Evolutionary conservation across 129 eudicot genomes (phyloP).

Genomic region (Lactuca saligna): DNA sequence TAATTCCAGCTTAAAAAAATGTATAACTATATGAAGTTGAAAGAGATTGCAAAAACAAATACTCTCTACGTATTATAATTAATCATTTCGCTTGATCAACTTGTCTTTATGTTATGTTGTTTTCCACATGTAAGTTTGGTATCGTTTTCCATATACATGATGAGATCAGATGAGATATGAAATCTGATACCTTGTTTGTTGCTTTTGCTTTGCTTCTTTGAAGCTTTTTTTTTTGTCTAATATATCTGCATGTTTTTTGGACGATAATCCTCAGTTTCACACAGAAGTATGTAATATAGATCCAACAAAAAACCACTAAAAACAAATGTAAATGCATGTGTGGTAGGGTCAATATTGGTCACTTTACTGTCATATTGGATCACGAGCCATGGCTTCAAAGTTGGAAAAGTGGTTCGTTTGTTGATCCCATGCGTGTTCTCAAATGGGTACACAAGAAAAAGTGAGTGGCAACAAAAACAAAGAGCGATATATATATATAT

Average conservation of each 20-base stretch:
- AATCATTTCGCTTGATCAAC: not conserved
- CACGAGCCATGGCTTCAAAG: conserved; percentile 30
- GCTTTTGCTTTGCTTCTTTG: conserved; percentile 27
- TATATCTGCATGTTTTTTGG: conserved; percentile 13
- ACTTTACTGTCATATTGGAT: conserved; percentile 31
- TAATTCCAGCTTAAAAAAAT: too few species aligned
- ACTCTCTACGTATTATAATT: too few species aligned
- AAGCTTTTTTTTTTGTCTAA: conserved; percentile 18
- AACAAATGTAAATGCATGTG: conserved; percentile 37
- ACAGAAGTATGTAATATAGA: conserved; percentile 20
- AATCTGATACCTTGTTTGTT: conserved; percentile 30
- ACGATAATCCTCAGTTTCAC: conserved; percentile 32
- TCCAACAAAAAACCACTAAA: conserved; percentile 18
- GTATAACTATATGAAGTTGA: too few species aligned
- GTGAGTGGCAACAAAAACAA: not conserved
- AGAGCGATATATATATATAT: not conserved
- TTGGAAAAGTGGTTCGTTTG: conserved; percentile 22
- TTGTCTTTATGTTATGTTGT: not conserved
- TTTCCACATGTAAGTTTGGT: conserved; percentile 19
- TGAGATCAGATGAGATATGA: conserved; percentile 21
- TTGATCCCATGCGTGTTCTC: conserved; percentile 37
- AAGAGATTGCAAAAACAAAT: too few species aligned
- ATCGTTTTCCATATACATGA: not conserved
- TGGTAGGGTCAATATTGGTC: conserved; percentile 32
- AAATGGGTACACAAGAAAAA: conserved; percentile 41